Evolutionary conservation across 2,329 filamentous ascomycete genomes (phyloP).

Genomic region (Calycina herbarum): DNA sequence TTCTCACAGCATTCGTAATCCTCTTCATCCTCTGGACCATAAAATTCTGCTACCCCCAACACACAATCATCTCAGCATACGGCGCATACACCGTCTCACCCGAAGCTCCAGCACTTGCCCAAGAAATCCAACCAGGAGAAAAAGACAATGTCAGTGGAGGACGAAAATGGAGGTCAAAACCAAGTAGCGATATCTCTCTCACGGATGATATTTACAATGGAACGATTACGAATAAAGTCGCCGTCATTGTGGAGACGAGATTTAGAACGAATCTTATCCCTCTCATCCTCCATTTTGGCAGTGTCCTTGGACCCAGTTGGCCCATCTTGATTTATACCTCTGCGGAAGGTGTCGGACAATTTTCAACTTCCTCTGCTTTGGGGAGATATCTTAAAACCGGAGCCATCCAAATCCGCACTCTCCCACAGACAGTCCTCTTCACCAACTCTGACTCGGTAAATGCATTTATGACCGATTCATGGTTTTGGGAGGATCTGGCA

Average conservation of each 20-base stretch:
- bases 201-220: conserved; percentile 27
- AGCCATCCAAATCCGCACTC: conserved; percentile 41
- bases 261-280: conserved; percentile 40
- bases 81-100: conserved; percentile 13
- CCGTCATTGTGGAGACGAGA: conserved; percentile 42
- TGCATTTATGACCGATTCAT: conserved; percentile 36
- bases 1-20: conserved; percentile 27
- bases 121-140: conserved; percentile 6
- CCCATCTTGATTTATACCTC: conserved; percentile 47
- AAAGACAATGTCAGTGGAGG: not conserved
- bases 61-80: conserved; percentile 25
- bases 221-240: conserved; percentile 35
- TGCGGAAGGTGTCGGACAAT: conserved; percentile 29
- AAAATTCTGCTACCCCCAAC: conserved; percentile 29
- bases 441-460: conserved; percentile 33
- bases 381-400: conserved; percentile 39
- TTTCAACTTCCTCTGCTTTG: conserved; percentile 40
- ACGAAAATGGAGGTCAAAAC: conserved; percentile 11
- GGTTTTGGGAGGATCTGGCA: conserved; percentile 39
- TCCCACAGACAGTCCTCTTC: conserved; percentile 41
- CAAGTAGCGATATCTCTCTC: not conserved
- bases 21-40: conserved; percentile 32
- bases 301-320: conserved; percentile 46
- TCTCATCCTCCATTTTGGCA: conserved; percentile 42
- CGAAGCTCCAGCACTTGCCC: conserved; percentile 2